Percentiles rank a stretch among this genome's conserved stretches.
Conservation (phyloP, 345 rosid species). For the Bretschneidera sinensis region DNA sequence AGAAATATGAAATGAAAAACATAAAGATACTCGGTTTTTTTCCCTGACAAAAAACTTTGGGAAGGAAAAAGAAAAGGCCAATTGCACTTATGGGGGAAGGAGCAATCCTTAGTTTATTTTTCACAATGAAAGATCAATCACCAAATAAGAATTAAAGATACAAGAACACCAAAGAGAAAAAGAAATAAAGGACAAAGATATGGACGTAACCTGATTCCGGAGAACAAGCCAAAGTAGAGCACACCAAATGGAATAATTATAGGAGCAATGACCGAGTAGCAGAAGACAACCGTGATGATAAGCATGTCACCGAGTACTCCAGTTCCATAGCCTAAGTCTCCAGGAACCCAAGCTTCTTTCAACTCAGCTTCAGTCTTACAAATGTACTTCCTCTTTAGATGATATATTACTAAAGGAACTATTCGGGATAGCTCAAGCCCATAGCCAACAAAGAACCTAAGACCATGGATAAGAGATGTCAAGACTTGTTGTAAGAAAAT, state of each 20-base stretch:
- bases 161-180: neutral
- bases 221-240: constrained; percentile 74
- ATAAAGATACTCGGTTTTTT: too few relatives aligned
- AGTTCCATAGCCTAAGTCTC: constrained; percentile 63
- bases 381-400: constrained; percentile 74
- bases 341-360: constrained; percentile 83
- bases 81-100: too few relatives aligned
- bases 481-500: neutral
- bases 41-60: too few relatives aligned
- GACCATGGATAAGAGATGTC: constrained; percentile 3
- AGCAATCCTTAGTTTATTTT: too few relatives aligned
- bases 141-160: neutral
- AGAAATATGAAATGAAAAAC: too few relatives aligned
- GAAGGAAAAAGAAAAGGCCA: too few relatives aligned
- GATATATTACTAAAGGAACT: constrained; percentile 72
- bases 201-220: constrained; percentile 66
- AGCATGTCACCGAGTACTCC: constrained; percentile 78
- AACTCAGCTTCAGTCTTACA: constrained; percentile 88
- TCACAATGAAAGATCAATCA: too few relatives aligned
- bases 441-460: constrained; percentile 79
- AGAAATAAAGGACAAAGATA: neutral
- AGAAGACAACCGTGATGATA: constrained; percentile 56
- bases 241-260: constrained; percentile 72
- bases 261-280: constrained; percentile 87
- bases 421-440: constrained; percentile 88